Evolutionary conservation across 352 stramenopile species (phyloP).

Genomic region (Phytophthora syringae): DNA sequence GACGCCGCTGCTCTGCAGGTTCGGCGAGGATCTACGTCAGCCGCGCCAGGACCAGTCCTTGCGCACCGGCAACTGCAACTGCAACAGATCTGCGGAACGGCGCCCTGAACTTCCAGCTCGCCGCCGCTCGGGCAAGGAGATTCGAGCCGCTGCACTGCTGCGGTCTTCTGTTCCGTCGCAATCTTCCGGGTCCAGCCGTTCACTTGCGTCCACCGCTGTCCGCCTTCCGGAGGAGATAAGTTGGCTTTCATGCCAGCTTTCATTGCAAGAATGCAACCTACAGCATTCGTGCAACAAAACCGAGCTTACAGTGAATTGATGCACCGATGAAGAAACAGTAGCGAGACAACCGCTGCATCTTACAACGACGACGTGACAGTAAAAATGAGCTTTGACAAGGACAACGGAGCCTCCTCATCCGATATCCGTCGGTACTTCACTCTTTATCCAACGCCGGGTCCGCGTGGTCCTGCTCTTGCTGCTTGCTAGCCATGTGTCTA

Average conservation of each 20-base stretch:
- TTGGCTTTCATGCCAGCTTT: constrained; percentile 65
- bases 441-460: constrained; percentile 17
- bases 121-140: too few species aligned
- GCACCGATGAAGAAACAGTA: not conserved
- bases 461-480: constrained; percentile 13
- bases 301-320: not conserved
- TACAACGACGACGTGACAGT: constrained; percentile 6
- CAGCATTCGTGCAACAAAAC: too few species aligned
- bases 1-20: constrained; percentile 18
- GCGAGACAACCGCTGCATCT: constrained; percentile 32
- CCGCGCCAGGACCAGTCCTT: constrained; percentile 31
- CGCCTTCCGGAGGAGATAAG: constrained; percentile 67
- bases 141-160: too few species aligned
- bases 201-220: too few species aligned
- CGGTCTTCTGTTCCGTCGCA: too few species aligned
- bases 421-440: constrained; percentile 22
- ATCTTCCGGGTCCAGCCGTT: too few species aligned
- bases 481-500: constrained; percentile 24
- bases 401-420: not conserved
- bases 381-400: constrained; percentile 2
- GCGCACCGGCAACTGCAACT: constrained; percentile 28
- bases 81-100: constrained; percentile 26
- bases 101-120: constrained; percentile 23
- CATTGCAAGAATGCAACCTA: constrained; percentile 45
- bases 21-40: constrained; percentile 24